phyloP scores from a whole-genome alignment of 2,329 filamentous ascomycete genomes.

The Clarireedia hainanense region DNA sequence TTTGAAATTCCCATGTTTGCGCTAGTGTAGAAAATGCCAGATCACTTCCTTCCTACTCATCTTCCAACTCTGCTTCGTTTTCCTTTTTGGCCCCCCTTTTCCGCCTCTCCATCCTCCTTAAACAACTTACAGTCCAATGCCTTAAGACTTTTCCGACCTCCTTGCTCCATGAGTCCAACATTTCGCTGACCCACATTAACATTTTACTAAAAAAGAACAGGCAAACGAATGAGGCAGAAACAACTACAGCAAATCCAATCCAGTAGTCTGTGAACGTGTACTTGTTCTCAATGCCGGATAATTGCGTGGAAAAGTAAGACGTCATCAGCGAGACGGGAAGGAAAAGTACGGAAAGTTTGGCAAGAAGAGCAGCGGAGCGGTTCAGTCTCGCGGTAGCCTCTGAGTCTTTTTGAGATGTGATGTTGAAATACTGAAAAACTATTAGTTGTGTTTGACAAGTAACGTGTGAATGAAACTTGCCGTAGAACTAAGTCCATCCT shows the following conservation, averaged over 20 bases:
- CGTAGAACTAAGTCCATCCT: conserved; percentile 60
- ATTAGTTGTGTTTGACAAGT: conserved; percentile 11
- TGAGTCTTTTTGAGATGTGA: conserved; percentile 69
- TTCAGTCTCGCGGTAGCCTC: conserved; percentile 64
- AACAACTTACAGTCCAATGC: background rate
- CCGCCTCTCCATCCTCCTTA: background rate
- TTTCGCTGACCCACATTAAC: conserved; percentile 39
- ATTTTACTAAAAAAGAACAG: conserved; percentile 46
- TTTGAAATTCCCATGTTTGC: no score
- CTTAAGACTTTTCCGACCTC: conserved; percentile 3
- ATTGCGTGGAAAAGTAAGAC: conserved; percentile 63
- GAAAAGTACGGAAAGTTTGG: conserved; percentile 69
- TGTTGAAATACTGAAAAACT: conserved; percentile 59
- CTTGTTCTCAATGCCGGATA: conserved; percentile 44
- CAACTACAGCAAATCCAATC: conserved; percentile 57
- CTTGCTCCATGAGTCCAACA: conserved; percentile 30
- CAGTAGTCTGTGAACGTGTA: conserved; percentile 60
- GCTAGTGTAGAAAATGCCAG: background rate
- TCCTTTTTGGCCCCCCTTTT: background rate
- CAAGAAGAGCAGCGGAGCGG: conserved; percentile 62
- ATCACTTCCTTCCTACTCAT: background rate
- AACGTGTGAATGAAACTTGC: conserved; percentile 32
- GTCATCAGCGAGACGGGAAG: conserved; percentile 69
- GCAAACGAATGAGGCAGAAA: conserved; percentile 48
- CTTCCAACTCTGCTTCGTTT: background rate